phyloP scores from a whole-genome alignment of 202 grass and related monocot species.

The Panicum hallii region DNA sequence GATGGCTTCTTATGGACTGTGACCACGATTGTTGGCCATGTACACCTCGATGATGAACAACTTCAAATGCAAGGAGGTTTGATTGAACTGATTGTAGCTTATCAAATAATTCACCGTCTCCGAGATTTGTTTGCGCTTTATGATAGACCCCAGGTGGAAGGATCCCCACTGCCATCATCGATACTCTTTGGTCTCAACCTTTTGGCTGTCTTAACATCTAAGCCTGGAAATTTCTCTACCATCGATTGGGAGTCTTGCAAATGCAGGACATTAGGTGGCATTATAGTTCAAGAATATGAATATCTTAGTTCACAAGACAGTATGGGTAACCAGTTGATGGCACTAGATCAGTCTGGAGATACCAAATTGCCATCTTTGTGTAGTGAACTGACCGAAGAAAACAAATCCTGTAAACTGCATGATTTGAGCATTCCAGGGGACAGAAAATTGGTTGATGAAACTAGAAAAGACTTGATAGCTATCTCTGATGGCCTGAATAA shows the following conservation, averaged over 20 bases:
- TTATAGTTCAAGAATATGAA: constrained; percentile 66
- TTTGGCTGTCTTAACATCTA: constrained; percentile 88
- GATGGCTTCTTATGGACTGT: constrained; percentile 98
- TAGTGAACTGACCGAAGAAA: constrained; percentile 49
- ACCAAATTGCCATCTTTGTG: constrained; percentile 26
- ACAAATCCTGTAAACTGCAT: constrained; percentile 45
- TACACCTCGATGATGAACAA: constrained; percentile 71
- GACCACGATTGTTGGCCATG: constrained; percentile 79
- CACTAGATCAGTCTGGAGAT: constrained; percentile 57
- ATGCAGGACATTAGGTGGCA: constrained; percentile 56
- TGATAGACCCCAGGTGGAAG: constrained; percentile 97
- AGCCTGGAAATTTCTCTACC: constrained; percentile 73
- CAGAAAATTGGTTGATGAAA: constrained; percentile 43
- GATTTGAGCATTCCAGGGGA: constrained; percentile 28
- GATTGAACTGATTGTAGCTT: constrained; percentile 93
- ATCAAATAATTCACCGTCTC: constrained; percentile 94
- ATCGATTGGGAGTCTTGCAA: constrained; percentile 96
- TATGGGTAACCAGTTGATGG: constrained; percentile 49
- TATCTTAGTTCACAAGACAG: constrained; percentile 63
- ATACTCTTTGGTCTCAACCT: constrained; percentile 92
- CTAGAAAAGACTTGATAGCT: constrained; percentile 44
- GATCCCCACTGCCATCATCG: constrained; percentile 94
- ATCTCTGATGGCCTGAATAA: constrained; percentile 42
- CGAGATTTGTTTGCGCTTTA: constrained; percentile 98
- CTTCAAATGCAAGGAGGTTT: constrained; percentile 92